Percentiles rank a stretch among this genome's conserved stretches.
Evolutionary conservation across 2,329 filamentous ascomycete genomes (phyloP).

Genomic region (Escovopsis sp.): DNA sequence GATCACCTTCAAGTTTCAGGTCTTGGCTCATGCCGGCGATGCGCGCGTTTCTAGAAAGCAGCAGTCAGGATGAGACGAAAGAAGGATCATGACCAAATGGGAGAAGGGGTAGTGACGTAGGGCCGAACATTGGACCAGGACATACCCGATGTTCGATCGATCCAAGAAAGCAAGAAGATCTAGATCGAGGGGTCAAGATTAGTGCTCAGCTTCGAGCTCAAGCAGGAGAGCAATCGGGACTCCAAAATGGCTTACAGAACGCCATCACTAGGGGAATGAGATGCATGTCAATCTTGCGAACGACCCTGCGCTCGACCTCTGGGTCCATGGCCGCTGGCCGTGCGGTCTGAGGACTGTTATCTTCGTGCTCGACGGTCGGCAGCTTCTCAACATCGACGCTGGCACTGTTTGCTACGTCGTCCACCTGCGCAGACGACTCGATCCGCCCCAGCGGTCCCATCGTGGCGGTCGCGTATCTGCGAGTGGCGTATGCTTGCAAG

Average conservation of each 20-base stretch:
- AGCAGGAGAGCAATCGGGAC: neutral
- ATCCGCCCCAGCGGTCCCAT: too few species aligned
- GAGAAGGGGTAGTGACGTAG: neutral
- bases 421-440: too few species aligned
- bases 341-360: slow-evolving; percentile 1
- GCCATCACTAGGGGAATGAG: slow-evolving; percentile 5
- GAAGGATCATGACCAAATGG: neutral
- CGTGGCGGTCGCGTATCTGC: too few species aligned
- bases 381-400: neutral
- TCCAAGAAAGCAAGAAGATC: slow-evolving; percentile 10
- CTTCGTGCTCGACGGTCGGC: neutral
- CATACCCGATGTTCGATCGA: slow-evolving; percentile 10
- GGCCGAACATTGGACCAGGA: neutral
- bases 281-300: slow-evolving; percentile 9
- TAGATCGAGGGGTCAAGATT: neutral
- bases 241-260: slow-evolving; percentile 3
- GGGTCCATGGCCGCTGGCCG: slow-evolving; percentile 8
- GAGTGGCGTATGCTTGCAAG: too few species aligned
- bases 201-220: neutral
- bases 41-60: slow-evolving; percentile 10
- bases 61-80: too few species aligned
- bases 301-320: slow-evolving; percentile 6
- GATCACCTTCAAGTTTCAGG: slow-evolving; percentile 8
- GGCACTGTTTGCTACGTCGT: too few species aligned
- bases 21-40: slow-evolving; percentile 11